Base-by-base conservation (phyloP, 2,329 filamentous ascomycete genomes). In the Acrocalymma vagum region DNA sequence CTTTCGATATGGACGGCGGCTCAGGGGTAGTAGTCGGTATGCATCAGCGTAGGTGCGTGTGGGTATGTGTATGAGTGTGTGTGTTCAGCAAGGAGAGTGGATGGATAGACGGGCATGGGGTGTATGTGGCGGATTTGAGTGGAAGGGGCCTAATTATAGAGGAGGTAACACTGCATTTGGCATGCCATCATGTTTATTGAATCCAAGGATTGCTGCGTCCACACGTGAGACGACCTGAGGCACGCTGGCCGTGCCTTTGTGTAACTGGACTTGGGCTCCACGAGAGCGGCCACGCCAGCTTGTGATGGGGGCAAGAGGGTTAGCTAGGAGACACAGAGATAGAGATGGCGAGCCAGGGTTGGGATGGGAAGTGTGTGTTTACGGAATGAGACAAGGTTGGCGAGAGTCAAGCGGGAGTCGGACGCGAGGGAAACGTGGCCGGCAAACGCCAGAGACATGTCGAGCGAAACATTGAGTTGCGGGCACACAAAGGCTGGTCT, bases 1-100 rank as follows among this genome's bases (percentile, higher is more conserved):
- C 64, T 78, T 74, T 67, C 72, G 63, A 57, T 75, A 70, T 56
- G 76, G 76, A 55, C 74, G 75, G 65, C 60, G 65, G 49, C 69
- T 78, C 62, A 72, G 76, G 69, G 70, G 68, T 40, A 69, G 59
- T 31, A 77, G 73, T 58, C 69, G 72, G 32, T 78, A 75, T 61
- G 76, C 75, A 48, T 69, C 72, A 58, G 58, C 50, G 52, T 67
- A 65, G 45, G 40, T 51, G 38, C 33, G 38, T 42, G 15, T 26
- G 42, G 42, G 35, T 29, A 29, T 40, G 31, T 28, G 26, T 37
- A 38, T 37, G 36, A 28, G 32, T 38, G 25, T 51, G 43, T 41
- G 39, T 43, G 26, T 16, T 10, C 11, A 17, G 29, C 9, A 5
- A n/a, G 14, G 17, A 20, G 45, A 36, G 30, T 45, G 37, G 38